These are phyloP conservation scores for Naematelia encephala DNA, from an alignment of 768 basidiomycete genomes.

Conservation along the genomic window DNA sequence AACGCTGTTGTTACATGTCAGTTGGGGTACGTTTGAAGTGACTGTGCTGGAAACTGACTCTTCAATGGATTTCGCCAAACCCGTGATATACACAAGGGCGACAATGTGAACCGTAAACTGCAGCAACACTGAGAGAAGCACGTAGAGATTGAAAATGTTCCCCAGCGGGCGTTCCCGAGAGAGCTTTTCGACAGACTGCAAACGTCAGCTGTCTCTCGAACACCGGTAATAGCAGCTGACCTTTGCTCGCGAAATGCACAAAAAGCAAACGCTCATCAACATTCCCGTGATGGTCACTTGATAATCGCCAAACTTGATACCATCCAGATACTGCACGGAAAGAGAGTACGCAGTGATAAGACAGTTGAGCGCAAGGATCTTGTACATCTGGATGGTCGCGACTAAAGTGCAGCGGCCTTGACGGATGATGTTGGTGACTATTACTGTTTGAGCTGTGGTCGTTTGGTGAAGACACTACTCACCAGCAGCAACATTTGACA, in stretches of 20 bases:
- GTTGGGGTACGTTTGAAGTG: neutral
- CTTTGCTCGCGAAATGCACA: slow-evolving; percentile 96
- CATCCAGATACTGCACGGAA: slow-evolving; percentile 94
- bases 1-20: slow-evolving; percentile 1
- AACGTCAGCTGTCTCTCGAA: slow-evolving; percentile 4
- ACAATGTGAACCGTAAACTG: slow-evolving; percentile 94
- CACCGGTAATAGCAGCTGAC: slow-evolving; percentile 54
- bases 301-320: slow-evolving; percentile 99
- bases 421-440: slow-evolving; percentile 94
- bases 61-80: slow-evolving; percentile 72
- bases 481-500: slow-evolving; percentile 97
- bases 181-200: slow-evolving; percentile 89
- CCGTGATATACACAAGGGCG: slow-evolving; percentile 87
- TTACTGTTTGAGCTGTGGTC: neutral
- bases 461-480: slow-evolving; percentile 48
- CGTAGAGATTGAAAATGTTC: slow-evolving; percentile 96
- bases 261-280: slow-evolving; percentile 97
- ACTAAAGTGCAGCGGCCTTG: slow-evolving; percentile 98
- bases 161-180: slow-evolving; percentile 88
- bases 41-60: slow-evolving; percentile 52
- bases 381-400: slow-evolving; percentile 99
- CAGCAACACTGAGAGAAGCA: slow-evolving; percentile 80
- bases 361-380: slow-evolving; percentile 95
- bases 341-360: slow-evolving; percentile 98
- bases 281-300: slow-evolving; percentile 95